Conservation (phyloP, 2,329 filamentous ascomycete species). For the Pseudogymnoascus sp. region DNA sequence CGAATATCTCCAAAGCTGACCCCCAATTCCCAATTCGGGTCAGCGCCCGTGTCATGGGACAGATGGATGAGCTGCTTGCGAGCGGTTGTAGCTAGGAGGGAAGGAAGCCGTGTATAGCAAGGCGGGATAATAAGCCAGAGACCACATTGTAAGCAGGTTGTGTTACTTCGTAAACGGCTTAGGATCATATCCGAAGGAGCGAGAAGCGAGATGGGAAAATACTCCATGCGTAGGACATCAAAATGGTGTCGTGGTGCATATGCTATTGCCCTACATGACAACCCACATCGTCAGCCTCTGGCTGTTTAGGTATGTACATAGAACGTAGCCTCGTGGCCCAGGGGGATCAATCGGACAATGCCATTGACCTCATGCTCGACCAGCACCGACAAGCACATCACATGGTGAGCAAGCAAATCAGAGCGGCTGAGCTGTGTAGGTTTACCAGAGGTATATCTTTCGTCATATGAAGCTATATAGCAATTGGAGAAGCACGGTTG, state of each 20-base stretch:
- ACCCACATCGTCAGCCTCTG: neutral
- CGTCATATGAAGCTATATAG: constrained; percentile 10
- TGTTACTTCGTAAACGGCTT: neutral
- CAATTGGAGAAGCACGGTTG: constrained; percentile 19
- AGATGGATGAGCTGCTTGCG: neutral
- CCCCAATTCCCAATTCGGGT: neutral
- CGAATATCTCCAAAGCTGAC: neutral
- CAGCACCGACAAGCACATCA: constrained; percentile 27
- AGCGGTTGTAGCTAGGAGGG: neutral
- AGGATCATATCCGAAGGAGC: neutral
- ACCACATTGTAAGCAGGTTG: neutral
- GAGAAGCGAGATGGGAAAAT: neutral
- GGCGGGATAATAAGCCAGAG: neutral
- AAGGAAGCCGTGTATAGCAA: neutral
- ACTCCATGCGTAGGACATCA: neutral
- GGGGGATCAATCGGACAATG: constrained; percentile 36
- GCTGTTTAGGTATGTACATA: neutral
- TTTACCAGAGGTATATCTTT: constrained; percentile 41
- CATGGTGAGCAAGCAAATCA: constrained; percentile 23
- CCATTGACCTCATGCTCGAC: constrained; percentile 44
- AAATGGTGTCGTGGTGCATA: neutral
- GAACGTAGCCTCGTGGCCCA: neutral
- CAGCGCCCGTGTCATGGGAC: neutral
- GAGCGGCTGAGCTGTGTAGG: constrained; percentile 42
- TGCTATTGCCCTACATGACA: neutral